These are phyloP conservation scores for Exobasidium cylindrosporum DNA, from an alignment of 1,284 basidiomycete species.

Conservation along the genomic window DNA sequence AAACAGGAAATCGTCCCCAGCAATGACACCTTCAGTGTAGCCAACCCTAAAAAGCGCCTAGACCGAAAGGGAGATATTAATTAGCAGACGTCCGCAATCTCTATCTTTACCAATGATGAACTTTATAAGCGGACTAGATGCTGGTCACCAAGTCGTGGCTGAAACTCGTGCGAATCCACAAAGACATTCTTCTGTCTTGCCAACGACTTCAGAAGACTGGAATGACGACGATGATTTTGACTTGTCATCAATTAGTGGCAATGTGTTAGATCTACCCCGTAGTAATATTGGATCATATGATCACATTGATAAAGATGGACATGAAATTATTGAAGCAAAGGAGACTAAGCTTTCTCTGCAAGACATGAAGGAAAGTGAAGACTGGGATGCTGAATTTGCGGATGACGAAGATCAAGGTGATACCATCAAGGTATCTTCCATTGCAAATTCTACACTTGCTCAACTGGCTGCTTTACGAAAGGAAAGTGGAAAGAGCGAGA, in stretches of 20 bases:
- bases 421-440: slow-evolving; percentile 15
- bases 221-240: slow-evolving; percentile 5
- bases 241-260: background rate
- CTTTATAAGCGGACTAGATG: background rate
- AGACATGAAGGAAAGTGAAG: background rate
- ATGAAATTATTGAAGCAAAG: background rate
- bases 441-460: slow-evolving; percentile 10
- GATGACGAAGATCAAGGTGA: slow-evolving; percentile 19
- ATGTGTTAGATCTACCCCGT: background rate
- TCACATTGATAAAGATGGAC: background rate
- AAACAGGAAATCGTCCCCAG: no score
- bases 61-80: no score
- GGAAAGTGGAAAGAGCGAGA: background rate
- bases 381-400: background rate
- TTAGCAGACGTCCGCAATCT: background rate
- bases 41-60: no score
- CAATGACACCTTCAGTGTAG: no score
- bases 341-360: background rate
- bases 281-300: background rate
- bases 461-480: slow-evolving; percentile 4
- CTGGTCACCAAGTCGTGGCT: background rate
- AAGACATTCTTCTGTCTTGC: no score
- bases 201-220: slow-evolving; percentile 5
- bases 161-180: no score
- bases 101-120: background rate